Evolutionary conservation across 2,329 filamentous ascomycete genomes (phyloP).

Genomic region (Hypoxylon sp.): DNA sequence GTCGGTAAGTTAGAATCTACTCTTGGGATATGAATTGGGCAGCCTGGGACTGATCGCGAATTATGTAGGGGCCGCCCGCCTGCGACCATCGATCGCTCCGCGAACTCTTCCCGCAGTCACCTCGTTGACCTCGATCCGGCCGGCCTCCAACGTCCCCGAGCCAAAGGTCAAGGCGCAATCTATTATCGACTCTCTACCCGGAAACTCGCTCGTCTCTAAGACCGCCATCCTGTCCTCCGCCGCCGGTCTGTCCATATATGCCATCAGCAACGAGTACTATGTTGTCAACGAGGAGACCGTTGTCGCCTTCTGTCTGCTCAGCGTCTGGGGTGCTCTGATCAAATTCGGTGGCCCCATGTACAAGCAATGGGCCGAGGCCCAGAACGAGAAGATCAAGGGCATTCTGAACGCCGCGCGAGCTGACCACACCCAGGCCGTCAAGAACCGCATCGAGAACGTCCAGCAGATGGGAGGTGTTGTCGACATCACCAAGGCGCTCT

Average conservation of each 20-base stretch:
- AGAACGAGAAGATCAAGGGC: constrained; percentile 92
- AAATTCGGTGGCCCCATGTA: constrained; percentile 95
- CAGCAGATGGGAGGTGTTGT: constrained; percentile 95
- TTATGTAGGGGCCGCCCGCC: constrained; percentile 84
- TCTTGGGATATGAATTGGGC: constrained; percentile 57
- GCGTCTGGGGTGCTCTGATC: constrained; percentile 91
- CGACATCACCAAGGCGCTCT: constrained; percentile 96
- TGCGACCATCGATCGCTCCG: constrained; percentile 85
- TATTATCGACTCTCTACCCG: constrained; percentile 92
- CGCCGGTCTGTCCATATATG: constrained; percentile 91
- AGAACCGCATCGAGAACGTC: constrained; percentile 93
- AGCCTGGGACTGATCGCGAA: constrained; percentile 51
- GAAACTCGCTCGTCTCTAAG: constrained; percentile 94
- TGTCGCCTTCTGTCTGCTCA: constrained; percentile 91
- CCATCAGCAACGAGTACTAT: constrained; percentile 99
- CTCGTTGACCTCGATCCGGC: constrained; percentile 76
- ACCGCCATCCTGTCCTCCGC: constrained; percentile 95
- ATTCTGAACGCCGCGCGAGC: constrained; percentile 94
- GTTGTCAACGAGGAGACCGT: constrained; percentile 99
- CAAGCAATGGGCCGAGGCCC: constrained; percentile 89
- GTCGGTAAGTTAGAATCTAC: constrained; percentile 77
- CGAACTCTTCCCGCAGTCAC: constrained; percentile 82
- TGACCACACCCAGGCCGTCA: constrained; percentile 96
- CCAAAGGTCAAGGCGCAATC: constrained; percentile 98
- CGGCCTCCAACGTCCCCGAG: constrained; percentile 84